Conservation (phyloP, 2,329 filamentous ascomycete species). For the Colletotrichum somersetense region DNA sequence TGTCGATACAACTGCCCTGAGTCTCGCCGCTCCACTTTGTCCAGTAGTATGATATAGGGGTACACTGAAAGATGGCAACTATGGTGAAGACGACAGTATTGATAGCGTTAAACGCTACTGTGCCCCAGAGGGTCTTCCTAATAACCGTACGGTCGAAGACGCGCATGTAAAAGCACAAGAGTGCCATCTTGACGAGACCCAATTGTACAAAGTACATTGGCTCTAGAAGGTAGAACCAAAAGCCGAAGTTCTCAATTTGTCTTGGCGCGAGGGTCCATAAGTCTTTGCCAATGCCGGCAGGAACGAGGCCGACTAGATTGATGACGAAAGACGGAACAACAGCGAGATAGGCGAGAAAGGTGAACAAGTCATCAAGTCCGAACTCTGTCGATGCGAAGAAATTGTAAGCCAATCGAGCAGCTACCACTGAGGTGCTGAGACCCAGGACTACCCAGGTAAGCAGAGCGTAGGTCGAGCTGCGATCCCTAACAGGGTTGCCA, state of each 20-base stretch:
- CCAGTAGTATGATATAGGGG: slow-evolving; percentile 57
- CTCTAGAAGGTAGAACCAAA: slow-evolving; percentile 51
- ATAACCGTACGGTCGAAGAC: slow-evolving; percentile 54
- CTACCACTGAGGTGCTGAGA: slow-evolving; percentile 46
- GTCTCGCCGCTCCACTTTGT: slow-evolving; percentile 56
- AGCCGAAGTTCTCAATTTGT: slow-evolving; percentile 46
- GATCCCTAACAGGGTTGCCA: slow-evolving; percentile 26
- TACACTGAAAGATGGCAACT: slow-evolving; percentile 53
- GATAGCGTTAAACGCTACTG: slow-evolving; percentile 49
- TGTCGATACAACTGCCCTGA: slow-evolving; percentile 56
- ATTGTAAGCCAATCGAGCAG: slow-evolving; percentile 50
- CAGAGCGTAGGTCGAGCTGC: slow-evolving; percentile 20
- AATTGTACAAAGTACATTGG: slow-evolving; percentile 56
- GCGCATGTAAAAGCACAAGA: slow-evolving; percentile 58
- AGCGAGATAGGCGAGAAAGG: slow-evolving; percentile 43
- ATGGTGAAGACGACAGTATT: slow-evolving; percentile 51
- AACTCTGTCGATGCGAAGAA: slow-evolving; percentile 47
- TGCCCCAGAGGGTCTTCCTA: slow-evolving; percentile 50
- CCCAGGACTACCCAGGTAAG: slow-evolving; percentile 29
- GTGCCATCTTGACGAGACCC: slow-evolving; percentile 55
- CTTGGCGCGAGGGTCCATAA: slow-evolving; percentile 49
- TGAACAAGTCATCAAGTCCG: slow-evolving; percentile 49
- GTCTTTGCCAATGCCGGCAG: slow-evolving; percentile 50
- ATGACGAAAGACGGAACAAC: slow-evolving; percentile 45
- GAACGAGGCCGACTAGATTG: slow-evolving; percentile 44